Evolutionary conservation across 768 basidiomycete genomes (phyloP).

Genomic region (Sistotremastrum niveocremeum): DNA sequence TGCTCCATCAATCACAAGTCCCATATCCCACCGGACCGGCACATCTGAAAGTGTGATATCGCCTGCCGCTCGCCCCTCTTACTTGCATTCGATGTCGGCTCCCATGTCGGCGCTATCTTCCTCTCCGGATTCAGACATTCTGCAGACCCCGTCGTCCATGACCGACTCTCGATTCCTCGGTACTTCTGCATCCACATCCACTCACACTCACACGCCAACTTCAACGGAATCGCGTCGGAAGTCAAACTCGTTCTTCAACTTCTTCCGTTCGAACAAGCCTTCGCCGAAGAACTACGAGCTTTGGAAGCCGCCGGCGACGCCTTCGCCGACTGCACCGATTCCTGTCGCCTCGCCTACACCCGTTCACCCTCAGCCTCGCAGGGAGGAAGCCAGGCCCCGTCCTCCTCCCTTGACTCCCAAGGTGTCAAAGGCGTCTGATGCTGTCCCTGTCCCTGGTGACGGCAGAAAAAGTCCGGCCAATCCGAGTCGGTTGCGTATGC

Average conservation of each 20-base stretch:
- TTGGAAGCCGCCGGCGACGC: conserved; percentile 1
- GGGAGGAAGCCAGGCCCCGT: not conserved
- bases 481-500: conserved; percentile 29
- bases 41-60: not conserved
- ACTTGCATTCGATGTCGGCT: not conserved
- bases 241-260: conserved; percentile 25
- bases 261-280: conserved; percentile 16
- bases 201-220: conserved; percentile 20
- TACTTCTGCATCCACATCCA: conserved; percentile 25
- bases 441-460: conserved; percentile 18
- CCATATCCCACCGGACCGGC: not conserved
- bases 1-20: not conserved
- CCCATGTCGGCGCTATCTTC: not conserved
- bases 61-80: not conserved
- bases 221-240: conserved; percentile 12
- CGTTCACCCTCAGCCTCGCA: conserved; percentile 16
- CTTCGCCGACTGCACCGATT: not conserved
- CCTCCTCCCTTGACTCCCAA: conserved; percentile 3
- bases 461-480: conserved; percentile 30
- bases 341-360: conserved; percentile 10
- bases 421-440: not conserved
- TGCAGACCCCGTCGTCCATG: conserved; percentile 54
- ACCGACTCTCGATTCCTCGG: conserved; percentile 34
- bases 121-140: conserved; percentile 38
- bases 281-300: conserved; percentile 4